Base-by-base conservation (phyloP, 2,329 filamentous ascomycete genomes). In the Cadophora sp. region DNA sequence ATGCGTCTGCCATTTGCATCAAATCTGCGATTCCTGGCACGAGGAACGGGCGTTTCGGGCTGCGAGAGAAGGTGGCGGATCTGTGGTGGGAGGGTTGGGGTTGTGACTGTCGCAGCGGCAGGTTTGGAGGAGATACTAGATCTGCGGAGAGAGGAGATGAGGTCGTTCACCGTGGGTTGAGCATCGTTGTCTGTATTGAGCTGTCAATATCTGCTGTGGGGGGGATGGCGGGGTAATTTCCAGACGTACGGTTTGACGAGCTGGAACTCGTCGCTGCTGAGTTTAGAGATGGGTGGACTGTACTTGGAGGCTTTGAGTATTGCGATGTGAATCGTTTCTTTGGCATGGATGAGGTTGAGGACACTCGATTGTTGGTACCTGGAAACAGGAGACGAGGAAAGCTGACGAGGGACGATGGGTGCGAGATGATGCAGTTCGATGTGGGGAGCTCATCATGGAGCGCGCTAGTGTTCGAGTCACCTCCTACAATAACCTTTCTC, bases 11-110 rank as follows among this genome's bases (percentile, higher is more conserved):
- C 86, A 74, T 80, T 78, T 19, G 76, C 76, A 73, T 85, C 85
- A 51, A 84, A 79, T 53, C 83, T 80, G 66, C 71, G 70, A 26
- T 68, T 62, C 63, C 71, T 69, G 26, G 61, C 64, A 56, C 86
- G 81, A 29, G 85, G 86, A 11, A 81, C 77, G 27, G 86, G 86
- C 31, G 84, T 84, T 73, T 88, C 86, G 68, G 86, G 86, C 66
- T 89, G 82, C 73, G 87, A 84, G 62, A 90, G 83, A 68, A 90
- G 84, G 68, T 85, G 82, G 68, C 86, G 84, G 73, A 90, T 83
- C 64, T 82, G 80, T 4, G 88, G 87, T 64, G 87, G 88, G 2
- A 90, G 82, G 68, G 85, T 88, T n/a, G 85, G 86, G 37, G 68
- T 61, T 31, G 69, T 69, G 7, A 71, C 65, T 43, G 40, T 70